phyloP scores from a whole-genome alignment of 164 flowering plant species.

The Stephania yunnanensis region DNA sequence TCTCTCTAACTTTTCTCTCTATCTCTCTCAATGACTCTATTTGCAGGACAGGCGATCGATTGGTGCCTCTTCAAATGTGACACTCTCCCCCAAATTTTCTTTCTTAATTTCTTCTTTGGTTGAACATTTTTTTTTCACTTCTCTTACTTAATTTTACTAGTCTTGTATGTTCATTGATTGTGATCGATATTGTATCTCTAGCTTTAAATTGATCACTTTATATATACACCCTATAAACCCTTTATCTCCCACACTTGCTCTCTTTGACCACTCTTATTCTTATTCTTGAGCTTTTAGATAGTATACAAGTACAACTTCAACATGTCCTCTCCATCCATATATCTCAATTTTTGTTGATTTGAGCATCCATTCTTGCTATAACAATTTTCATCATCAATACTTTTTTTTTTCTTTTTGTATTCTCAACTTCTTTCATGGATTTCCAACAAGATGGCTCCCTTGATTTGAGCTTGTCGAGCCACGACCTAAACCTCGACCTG shows the following conservation, averaged over 20 bases:
- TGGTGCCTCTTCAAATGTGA: constrained; percentile 23
- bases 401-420: constrained; percentile 2
- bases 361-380: background rate
- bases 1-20: background rate
- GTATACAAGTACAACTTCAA: background rate
- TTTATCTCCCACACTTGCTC: background rate
- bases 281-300: background rate
- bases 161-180: too few species aligned
- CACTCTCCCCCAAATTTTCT: constrained; percentile 5
- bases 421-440: constrained; percentile 25
- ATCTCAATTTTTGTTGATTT: constrained; percentile 1
- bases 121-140: too few species aligned
- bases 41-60: constrained; percentile 21
- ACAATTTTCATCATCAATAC: background rate
- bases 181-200: background rate
- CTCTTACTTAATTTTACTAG: too few species aligned
- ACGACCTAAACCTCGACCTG: constrained; percentile 38
- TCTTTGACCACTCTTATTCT: background rate
- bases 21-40: constrained; percentile 4
- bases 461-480: constrained; percentile 29
- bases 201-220: background rate
- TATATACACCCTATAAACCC: background rate
- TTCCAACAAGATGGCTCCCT: constrained; percentile 40
- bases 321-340: background rate
- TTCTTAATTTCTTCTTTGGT: background rate